Percentiles rank a stretch among this genome's conserved stretches.
These are phyloP conservation scores for Boletus hoseneyae DNA, from an alignment of 1,284 basidiomycete species.

Conservation along the genomic window DNA sequence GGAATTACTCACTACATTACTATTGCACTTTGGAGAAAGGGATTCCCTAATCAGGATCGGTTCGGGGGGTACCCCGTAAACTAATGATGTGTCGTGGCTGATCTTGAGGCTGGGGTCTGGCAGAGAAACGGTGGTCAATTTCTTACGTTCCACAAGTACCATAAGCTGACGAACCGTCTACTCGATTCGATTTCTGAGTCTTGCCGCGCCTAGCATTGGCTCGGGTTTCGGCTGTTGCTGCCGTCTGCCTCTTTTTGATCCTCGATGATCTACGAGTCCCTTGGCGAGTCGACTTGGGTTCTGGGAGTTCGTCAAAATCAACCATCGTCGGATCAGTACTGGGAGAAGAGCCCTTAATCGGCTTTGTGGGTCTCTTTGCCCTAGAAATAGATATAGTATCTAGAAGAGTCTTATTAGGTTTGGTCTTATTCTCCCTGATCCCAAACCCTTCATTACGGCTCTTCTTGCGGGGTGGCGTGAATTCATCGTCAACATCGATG, in stretches of 20 bases:
- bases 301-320: constrained; percentile 16
- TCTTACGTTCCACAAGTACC: not conserved
- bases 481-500: constrained; percentile 19
- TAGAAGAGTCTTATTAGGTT: not conserved
- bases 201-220: constrained; percentile 3
- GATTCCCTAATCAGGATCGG: not conserved
- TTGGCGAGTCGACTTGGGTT: constrained; percentile 3
- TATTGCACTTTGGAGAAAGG: not conserved
- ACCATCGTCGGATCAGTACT: not conserved
- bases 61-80: not conserved
- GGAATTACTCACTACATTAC: constrained; percentile 12
- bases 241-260: constrained; percentile 16
- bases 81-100: not conserved
- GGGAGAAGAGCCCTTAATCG: constrained; percentile 15
- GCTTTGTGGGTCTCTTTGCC: constrained; percentile 16
- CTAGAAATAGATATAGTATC: constrained; percentile 3
- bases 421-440: not conserved
- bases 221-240: constrained; percentile 1
- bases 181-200: constrained; percentile 8
- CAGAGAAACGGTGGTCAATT: not conserved
- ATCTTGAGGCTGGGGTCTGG: constrained; percentile 1
- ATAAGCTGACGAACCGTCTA: not conserved
- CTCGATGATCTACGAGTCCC: constrained; percentile 22
- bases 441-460: constrained; percentile 7
- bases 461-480: constrained; percentile 26